These are phyloP conservation scores for Saururus chinensis DNA, from an alignment of 164 flowering plant species.

Conservation along the genomic window DNA sequence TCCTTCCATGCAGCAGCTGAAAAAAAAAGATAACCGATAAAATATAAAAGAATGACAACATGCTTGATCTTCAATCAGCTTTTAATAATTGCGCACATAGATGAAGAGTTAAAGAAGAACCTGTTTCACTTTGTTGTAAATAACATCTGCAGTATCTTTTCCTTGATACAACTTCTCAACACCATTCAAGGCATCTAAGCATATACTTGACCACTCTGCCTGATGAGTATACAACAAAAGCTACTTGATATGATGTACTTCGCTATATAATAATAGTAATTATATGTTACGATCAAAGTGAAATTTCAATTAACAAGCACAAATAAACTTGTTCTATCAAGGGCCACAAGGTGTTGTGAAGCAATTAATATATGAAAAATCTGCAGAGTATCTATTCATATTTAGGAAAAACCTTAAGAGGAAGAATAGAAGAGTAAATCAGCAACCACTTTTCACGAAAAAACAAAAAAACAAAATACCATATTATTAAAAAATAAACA, in stretches of 20 bases:
- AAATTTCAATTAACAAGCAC: not conserved
- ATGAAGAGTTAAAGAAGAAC: slow-evolving; percentile 14
- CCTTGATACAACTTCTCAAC: slow-evolving; percentile 54
- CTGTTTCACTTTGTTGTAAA: slow-evolving; percentile 60
- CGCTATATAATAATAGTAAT: no score
- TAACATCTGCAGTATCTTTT: slow-evolving; percentile 46
- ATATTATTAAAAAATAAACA: no score
- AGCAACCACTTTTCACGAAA: no score
- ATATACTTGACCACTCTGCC: slow-evolving; percentile 77
- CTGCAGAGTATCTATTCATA: not conserved
- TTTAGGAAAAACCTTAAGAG: no score
- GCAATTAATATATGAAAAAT: not conserved
- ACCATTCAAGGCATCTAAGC: slow-evolving; percentile 46
- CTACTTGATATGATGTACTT: no score
- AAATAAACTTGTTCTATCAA: not conserved
- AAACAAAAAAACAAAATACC: no score
- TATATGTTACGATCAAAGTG: no score
- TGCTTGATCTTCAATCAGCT: not conserved
- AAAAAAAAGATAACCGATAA: not conserved
- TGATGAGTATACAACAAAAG: slow-evolving; percentile 16
- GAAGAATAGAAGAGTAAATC: not conserved
- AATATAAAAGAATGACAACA: no score
- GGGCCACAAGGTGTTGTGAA: not conserved
- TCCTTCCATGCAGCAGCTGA: slow-evolving; percentile 65
- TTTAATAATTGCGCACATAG: not conserved